Base-by-base conservation (phyloP, 2,329 filamentous ascomycete species). In the Cercospora zeina region DNA sequence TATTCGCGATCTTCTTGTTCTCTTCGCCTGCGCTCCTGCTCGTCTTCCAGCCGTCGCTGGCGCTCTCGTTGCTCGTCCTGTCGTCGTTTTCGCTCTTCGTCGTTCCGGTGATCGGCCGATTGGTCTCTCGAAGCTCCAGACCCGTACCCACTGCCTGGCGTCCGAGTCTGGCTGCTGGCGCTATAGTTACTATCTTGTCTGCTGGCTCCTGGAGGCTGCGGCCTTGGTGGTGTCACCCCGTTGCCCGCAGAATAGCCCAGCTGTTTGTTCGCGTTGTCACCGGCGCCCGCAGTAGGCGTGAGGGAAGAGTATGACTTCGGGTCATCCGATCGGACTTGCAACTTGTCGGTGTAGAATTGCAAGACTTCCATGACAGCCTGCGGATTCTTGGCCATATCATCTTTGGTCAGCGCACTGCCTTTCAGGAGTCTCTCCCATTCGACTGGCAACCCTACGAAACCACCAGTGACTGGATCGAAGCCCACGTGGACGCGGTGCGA, bases 371-470 rank as follows among this genome's bases (percentile, higher is more conserved):
- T 86, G 54, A 82, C 80, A 31, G 80, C 80, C 66, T 82, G 80
- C 4, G 95, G 95, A 73, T 99, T 97, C 73, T 95, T 93, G 78
- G 96, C 91, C 77, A 97, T 97, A 75, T 99, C 95, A 72, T 99
- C 95, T 78, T 97, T 96, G 63, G 95, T 97, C 72, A 99, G 95
- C 62, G 95, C 95, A 2, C 95, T 97, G 8, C 92, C 93, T 72
- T 95, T 97, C 68, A 99, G 83, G 56, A 99, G 83, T 77, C 96
- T 96, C 73, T 96, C 95, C 95, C 95, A 99, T 80, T 99, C 95
- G 4, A 91, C 88, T 1, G 95, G 95, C 69, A 99, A 78, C 39
- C 95, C 95, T 53, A 96, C 91, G 72, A 99, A 99, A 69, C 95
- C 92, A 67, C 95, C 95, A 2, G 91, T 96, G 71, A 92, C 89